Evolutionary conservation across 2,329 filamentous ascomycete species (phyloP).

Genomic region (Alternaria burnsii): DNA sequence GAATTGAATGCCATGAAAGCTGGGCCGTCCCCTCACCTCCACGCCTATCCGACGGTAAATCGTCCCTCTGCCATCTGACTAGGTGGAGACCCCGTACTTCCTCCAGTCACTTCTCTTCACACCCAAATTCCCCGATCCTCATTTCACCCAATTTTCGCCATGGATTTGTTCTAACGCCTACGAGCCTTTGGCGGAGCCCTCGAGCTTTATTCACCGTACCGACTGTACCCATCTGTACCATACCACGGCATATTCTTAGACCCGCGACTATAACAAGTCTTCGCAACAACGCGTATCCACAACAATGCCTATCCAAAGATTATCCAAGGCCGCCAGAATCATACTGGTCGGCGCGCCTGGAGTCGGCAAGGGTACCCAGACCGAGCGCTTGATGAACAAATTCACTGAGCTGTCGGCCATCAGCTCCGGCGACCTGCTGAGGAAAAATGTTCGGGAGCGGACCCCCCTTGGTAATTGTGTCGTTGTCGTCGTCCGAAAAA

Average conservation of each 20-base stretch:
- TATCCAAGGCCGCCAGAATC: constrained; percentile 79
- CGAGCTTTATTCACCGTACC: constrained; percentile 34
- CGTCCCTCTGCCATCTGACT: neutral
- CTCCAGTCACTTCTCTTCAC: constrained; percentile 1
- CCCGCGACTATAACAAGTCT: neutral
- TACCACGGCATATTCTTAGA: constrained; percentile 3
- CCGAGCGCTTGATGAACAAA: constrained; percentile 82
- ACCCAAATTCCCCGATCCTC: neutral
- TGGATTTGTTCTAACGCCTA: constrained; percentile 33
- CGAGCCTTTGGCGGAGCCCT: constrained; percentile 31
- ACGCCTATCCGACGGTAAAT: constrained; percentile 13
- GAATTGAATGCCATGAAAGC: constrained; percentile 5
- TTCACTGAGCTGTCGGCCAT: constrained; percentile 91
- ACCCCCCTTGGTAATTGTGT: constrained; percentile 77
- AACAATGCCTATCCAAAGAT: constrained; percentile 33
- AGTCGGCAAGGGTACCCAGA: constrained; percentile 96
- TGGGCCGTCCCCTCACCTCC: constrained; percentile 14
- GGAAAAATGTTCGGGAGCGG: constrained; percentile 88
- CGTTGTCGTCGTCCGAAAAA: constrained; percentile 11
- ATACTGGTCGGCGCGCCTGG: constrained; percentile 97
- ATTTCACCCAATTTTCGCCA: constrained; percentile 11
- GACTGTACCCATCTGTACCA: constrained; percentile 10
- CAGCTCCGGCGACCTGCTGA: constrained; percentile 90
- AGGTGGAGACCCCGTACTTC: neutral
- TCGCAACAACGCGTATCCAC: neutral